Evolutionary conservation across 192 early-diverging fungal genomes (phyloP).

Genomic region (Coemansia sp.): DNA sequence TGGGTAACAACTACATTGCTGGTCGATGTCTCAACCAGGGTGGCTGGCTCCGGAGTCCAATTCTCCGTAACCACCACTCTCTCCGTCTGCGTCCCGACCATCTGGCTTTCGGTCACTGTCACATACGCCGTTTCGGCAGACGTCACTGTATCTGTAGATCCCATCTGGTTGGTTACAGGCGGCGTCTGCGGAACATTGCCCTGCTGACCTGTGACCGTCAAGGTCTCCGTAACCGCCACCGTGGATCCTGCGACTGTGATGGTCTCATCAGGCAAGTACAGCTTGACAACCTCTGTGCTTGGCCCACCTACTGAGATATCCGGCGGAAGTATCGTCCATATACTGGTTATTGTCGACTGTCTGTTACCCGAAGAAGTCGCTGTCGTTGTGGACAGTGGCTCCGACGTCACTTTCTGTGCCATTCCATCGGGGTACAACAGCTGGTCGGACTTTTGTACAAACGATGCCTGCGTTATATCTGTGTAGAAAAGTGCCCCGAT

Average conservation of each 20-base stretch:
- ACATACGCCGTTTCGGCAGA: background rate
- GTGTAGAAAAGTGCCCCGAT: background rate
- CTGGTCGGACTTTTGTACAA: background rate
- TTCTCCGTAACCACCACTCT: background rate
- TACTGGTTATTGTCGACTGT: background rate
- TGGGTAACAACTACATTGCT: background rate
- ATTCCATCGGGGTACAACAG: slow-evolving; percentile 8
- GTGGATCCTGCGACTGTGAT: background rate
- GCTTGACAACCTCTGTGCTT: background rate
- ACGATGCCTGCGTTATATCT: background rate
- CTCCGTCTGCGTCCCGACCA: background rate
- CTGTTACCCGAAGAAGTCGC: background rate
- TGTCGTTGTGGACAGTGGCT: background rate
- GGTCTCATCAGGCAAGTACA: background rate
- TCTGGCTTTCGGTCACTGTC: background rate
- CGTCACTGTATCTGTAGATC: background rate
- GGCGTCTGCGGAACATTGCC: background rate
- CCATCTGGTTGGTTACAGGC: background rate
- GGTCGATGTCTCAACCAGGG: background rate
- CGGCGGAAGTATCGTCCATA: slow-evolving; percentile 3
- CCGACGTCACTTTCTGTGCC: slow-evolving; percentile 17
- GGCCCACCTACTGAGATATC: background rate
- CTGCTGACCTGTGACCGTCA: background rate
- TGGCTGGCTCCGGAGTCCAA: background rate
- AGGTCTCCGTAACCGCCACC: background rate